A percentile compares a stretch with the other conserved stretches of the same genome.
Evolutionary conservation across 225 moss, liverwort and hornwort species (phyloP).

Genomic region (Pleurozium schreberi): DNA sequence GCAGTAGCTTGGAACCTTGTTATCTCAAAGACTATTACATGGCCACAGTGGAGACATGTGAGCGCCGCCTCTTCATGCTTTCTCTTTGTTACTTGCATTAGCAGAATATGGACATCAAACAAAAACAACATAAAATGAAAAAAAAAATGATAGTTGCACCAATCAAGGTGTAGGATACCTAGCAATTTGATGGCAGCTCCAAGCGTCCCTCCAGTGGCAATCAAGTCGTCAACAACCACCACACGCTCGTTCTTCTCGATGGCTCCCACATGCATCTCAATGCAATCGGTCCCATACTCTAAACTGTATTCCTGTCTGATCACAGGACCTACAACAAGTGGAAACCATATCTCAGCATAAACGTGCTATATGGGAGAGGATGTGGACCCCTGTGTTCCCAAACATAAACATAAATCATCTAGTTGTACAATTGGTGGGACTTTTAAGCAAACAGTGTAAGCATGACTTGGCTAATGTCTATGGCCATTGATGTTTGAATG

Average conservation of each 20-base stretch:
- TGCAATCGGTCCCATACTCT: conserved; percentile 88
- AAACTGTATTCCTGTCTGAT: conserved; percentile 71
- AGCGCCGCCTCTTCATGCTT: background rate
- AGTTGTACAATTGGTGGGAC: background rate
- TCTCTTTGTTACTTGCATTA: background rate
- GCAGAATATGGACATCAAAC: background rate
- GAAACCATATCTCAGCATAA: background rate
- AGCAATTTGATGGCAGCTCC: conserved; percentile 79
- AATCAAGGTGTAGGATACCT: conserved; percentile 12
- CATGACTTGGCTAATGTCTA: background rate
- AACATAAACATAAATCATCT: background rate
- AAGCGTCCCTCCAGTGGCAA: conserved; percentile 94
- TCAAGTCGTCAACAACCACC: conserved; percentile 75
- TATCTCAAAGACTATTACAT: background rate
- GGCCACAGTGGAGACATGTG: background rate
- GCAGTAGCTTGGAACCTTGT: background rate
- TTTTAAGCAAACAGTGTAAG: background rate
- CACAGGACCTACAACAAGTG: conserved; percentile 58
- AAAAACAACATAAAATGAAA: background rate
- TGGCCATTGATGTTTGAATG: background rate
- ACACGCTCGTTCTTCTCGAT: conserved; percentile 71
- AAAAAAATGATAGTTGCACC: background rate
- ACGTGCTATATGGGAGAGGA: background rate
- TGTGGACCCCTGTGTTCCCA: background rate
- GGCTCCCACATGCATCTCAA: conserved; percentile 92